A percentile compares a stretch with the other conserved stretches of the same genome.
Evolutionary conservation across 1,284 basidiomycete genomes (phyloP).

Genomic region (Malassezia psittaci): DNA sequence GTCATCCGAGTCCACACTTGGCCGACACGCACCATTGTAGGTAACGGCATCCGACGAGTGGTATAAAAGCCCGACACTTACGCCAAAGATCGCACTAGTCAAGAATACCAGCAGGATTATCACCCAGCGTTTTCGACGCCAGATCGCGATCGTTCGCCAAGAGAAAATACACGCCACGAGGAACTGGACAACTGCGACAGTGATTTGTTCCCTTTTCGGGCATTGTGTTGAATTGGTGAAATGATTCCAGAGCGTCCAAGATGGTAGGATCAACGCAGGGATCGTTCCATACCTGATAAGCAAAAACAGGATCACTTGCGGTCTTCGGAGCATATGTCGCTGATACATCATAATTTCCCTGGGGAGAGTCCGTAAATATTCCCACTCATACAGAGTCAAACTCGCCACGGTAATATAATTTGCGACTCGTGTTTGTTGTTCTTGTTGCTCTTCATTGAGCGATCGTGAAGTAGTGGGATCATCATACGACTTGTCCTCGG

Average conservation of each 20-base stretch:
- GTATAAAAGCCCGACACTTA: conserved; percentile 24
- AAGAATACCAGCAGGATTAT: conserved; percentile 21
- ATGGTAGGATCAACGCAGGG: conserved; percentile 19
- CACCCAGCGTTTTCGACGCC: conserved; percentile 26
- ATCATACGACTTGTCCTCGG: background rate
- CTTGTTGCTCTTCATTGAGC: conserved; percentile 2
- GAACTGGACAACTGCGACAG: conserved; percentile 26
- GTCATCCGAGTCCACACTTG: background rate
- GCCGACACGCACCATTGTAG: conserved; percentile 20
- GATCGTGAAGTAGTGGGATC: background rate
- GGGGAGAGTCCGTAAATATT: conserved; percentile 15
- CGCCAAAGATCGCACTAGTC: conserved; percentile 19
- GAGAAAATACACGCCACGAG: conserved; percentile 24
- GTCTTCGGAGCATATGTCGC: conserved; percentile 16
- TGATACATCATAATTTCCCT: conserved; percentile 21
- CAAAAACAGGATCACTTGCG: conserved; percentile 26
- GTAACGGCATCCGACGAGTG: conserved; percentile 18
- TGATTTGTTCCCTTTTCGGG: conserved; percentile 19
- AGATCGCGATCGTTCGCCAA: conserved; percentile 36
- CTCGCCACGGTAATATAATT: conserved; percentile 19
- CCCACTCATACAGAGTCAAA: conserved; percentile 23
- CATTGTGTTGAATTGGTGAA: conserved; percentile 15
- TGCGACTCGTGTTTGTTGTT: conserved; percentile 5
- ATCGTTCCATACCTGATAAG: conserved; percentile 26
- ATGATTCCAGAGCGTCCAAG: conserved; percentile 23